Evolutionary conservation across 2,329 filamentous ascomycete genomes (phyloP).

Genomic region (Diplodia intermedia): DNA sequence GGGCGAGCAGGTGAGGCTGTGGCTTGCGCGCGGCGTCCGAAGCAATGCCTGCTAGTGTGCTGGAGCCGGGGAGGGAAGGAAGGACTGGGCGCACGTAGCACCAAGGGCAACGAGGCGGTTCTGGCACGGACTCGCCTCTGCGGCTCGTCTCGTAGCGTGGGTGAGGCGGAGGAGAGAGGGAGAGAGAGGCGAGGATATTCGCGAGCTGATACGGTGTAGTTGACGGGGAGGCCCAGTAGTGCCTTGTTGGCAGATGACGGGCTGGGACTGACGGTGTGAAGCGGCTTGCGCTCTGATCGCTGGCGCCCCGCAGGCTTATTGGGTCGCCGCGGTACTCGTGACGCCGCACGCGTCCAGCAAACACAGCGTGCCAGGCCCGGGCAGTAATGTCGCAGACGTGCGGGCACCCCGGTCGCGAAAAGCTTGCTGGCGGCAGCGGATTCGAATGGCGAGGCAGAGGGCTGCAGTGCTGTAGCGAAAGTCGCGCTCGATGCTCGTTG

Average conservation of each 20-base stretch:
- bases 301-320: slow-evolving; percentile 19
- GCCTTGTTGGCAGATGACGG: slow-evolving; percentile 26
- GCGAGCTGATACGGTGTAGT: slow-evolving; percentile 11
- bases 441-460: not conserved
- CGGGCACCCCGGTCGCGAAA: slow-evolving; percentile 8
- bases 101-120: slow-evolving; percentile 21
- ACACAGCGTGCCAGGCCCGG: slow-evolving; percentile 14
- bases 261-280: slow-evolving; percentile 26
- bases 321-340: slow-evolving; percentile 24
- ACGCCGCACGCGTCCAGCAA: slow-evolving; percentile 27
- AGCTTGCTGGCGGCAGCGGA: not conserved
- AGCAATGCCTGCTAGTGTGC: slow-evolving; percentile 21
- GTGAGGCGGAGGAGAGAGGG: not conserved
- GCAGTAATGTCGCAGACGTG: slow-evolving; percentile 3
- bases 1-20: slow-evolving; percentile 7
- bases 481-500: slow-evolving; percentile 1
- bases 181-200: not conserved
- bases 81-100: slow-evolving; percentile 30
- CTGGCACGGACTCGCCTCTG: slow-evolving; percentile 15
- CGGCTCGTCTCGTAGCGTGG: slow-evolving; percentile 26
- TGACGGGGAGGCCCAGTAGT: not conserved
- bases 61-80: slow-evolving; percentile 20
- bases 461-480: not conserved
- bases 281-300: slow-evolving; percentile 24
- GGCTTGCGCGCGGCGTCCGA: slow-evolving; percentile 21